A percentile compares a stretch with the other conserved stretches of the same genome.
Evolutionary conservation across 345 rosid genomes (phyloP).

Genomic region (Anacardium occidentale): DNA sequence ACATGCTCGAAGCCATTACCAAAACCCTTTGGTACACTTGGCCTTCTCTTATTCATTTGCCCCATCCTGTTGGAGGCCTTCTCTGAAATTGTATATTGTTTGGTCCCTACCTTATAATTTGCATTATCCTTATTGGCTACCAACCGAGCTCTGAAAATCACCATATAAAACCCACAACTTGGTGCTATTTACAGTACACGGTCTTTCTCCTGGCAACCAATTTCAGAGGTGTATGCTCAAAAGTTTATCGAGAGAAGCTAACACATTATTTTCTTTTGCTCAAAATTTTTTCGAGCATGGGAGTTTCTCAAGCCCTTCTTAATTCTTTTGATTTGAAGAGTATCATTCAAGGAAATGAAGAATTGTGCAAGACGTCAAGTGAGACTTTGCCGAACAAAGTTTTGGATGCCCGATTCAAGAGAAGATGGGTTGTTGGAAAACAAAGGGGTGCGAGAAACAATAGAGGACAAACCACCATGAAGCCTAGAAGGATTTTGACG

Average conservation of each 20-base stretch:
- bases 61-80: slow-evolving; percentile 40
- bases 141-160: slow-evolving; percentile 23
- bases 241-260: neutral
- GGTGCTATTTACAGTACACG: slow-evolving; percentile 17
- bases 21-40: slow-evolving; percentile 45
- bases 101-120: slow-evolving; percentile 29
- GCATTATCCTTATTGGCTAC: slow-evolving; percentile 32
- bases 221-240: neutral
- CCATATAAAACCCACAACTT: slow-evolving; percentile 32
- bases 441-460: slow-evolving; percentile 12
- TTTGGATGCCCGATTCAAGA: slow-evolving; percentile 29
- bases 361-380: neutral
- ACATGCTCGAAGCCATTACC: slow-evolving; percentile 52
- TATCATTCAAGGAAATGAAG: slow-evolving; percentile 20
- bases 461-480: slow-evolving; percentile 22
- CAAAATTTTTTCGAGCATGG: slow-evolving; percentile 26
- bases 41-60: slow-evolving; percentile 41
- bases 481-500: slow-evolving; percentile 42
- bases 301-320: slow-evolving; percentile 26
- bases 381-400: slow-evolving; percentile 15
- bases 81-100: slow-evolving; percentile 17
- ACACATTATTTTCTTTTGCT: slow-evolving; percentile 7
- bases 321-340: slow-evolving; percentile 23
- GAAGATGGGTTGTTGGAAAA: slow-evolving; percentile 32
- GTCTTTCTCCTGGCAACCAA: slow-evolving; percentile 15